A percentile compares a stretch with the other conserved stretches of the same genome.
phyloP scores from a whole-genome alignment of 805 yeast genomes.

The Metschnikowia vanudenii region DNA sequence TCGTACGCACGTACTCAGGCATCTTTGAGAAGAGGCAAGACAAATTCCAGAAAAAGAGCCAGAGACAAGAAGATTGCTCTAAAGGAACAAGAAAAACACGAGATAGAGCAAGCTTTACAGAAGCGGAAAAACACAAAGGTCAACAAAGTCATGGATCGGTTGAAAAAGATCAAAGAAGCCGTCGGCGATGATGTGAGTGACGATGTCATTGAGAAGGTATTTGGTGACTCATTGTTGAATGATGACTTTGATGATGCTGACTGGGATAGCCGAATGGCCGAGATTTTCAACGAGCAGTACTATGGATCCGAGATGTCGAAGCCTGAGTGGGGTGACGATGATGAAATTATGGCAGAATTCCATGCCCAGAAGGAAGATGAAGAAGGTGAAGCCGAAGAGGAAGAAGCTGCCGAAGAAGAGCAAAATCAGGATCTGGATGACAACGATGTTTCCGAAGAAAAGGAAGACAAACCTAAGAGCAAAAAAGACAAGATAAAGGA shows the following conservation, averaged over 20 bases:
- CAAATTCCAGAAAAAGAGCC: slow-evolving; percentile 73
- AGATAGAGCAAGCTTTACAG: slow-evolving; percentile 59
- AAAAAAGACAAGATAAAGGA: slow-evolving; percentile 57
- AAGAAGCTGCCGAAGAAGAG: slow-evolving; percentile 17
- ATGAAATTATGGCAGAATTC: slow-evolving; percentile 40
- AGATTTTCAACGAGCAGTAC: slow-evolving; percentile 81
- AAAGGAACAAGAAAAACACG: slow-evolving; percentile 49
- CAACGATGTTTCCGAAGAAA: slow-evolving; percentile 19
- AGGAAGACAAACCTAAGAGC: slow-evolving; percentile 35
- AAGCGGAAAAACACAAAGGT: slow-evolving; percentile 75
- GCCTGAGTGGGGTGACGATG: slow-evolving; percentile 62
- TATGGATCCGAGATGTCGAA: slow-evolving; percentile 53
- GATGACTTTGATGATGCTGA: slow-evolving; percentile 88
- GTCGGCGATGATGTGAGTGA: slow-evolving; percentile 65
- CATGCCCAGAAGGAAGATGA: slow-evolving; percentile 16
- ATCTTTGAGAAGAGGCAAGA: slow-evolving; percentile 78
- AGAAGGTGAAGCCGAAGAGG: slow-evolving; percentile 13
- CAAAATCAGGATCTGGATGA: slow-evolving; percentile 14
- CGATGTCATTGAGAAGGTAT: slow-evolving; percentile 57
- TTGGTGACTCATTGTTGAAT: slow-evolving; percentile 73
- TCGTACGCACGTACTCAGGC: slow-evolving; percentile 95
- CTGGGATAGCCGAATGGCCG: slow-evolving; percentile 86
- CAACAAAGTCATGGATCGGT: slow-evolving; percentile 71
- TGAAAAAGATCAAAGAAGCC: slow-evolving; percentile 61
- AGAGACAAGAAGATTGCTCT: slow-evolving; percentile 68